These are phyloP conservation scores for Cordyceps tenuipes DNA, from an alignment of 2,329 filamentous ascomycete genomes.

Conservation along the genomic window DNA sequence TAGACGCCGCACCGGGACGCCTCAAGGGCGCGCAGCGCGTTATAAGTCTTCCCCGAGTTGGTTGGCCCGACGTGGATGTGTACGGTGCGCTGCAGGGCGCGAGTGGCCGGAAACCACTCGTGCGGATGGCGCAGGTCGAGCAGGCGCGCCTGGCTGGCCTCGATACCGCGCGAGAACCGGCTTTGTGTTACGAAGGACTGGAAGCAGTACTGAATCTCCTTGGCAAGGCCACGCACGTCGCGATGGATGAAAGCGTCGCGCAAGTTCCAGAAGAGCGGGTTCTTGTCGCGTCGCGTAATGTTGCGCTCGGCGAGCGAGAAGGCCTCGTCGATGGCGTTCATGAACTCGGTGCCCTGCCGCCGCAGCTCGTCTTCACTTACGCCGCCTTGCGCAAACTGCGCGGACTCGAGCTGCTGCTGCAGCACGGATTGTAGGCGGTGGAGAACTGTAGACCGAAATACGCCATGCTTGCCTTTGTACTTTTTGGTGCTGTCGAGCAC, in stretches of 20 bases:
- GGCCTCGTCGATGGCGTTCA: constrained; percentile 32
- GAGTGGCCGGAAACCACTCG: constrained; percentile 86
- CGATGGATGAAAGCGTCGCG: constrained; percentile 49
- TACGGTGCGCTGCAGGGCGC: constrained; percentile 70
- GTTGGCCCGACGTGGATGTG: constrained; percentile 94
- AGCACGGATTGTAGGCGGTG: constrained; percentile 30
- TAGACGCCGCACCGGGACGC: constrained; percentile 71
- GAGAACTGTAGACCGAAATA: constrained; percentile 28
- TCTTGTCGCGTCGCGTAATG: constrained; percentile 31
- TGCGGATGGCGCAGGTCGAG: constrained; percentile 82
- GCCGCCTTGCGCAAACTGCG: constrained; percentile 20
- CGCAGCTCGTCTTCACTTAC: constrained; percentile 33
- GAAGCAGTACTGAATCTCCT: constrained; percentile 61
- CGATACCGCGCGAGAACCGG: constrained; percentile 47
- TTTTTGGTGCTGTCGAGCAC: constrained; percentile 19
- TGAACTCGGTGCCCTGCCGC: constrained; percentile 38
- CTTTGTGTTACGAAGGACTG: constrained; percentile 54
- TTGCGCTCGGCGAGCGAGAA: constrained; percentile 36
- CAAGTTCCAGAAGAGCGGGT: constrained; percentile 50
- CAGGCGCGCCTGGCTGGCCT: constrained; percentile 53
- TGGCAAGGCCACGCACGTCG: constrained; percentile 41
- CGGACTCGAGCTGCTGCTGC: constrained; percentile 17
- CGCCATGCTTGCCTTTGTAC: constrained; percentile 22
- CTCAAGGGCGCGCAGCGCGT: constrained; percentile 79
- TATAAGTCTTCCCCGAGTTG: constrained; percentile 97